Evolutionary conservation across 345 rosid species (phyloP).

Genomic region (Cochlearia excelsa): DNA sequence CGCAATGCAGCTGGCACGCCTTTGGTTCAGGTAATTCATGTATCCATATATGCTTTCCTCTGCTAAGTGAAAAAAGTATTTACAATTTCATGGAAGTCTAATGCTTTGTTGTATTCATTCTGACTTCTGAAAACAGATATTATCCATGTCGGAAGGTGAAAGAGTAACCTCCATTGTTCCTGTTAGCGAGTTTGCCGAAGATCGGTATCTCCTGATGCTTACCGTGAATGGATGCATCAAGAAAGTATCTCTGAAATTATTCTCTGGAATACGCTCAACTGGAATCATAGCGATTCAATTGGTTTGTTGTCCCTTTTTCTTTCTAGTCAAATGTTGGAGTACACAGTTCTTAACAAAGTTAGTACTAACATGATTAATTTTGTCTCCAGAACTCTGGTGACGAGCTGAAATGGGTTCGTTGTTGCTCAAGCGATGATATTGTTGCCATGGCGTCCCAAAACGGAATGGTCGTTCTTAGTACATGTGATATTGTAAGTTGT

Average conservation of each 20-base stretch:
- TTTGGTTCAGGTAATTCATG: conserved; percentile 65
- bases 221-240: conserved; percentile 94
- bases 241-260: conserved; percentile 76
- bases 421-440: conserved; percentile 82
- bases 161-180: conserved; percentile 95
- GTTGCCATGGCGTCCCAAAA: conserved; percentile 96
- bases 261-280: conserved; percentile 87
- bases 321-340: conserved; percentile 5
- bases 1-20: conserved; percentile 94
- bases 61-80: neutral
- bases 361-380: conserved; percentile 6
- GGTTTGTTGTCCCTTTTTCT: conserved; percentile 48
- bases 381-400: conserved; percentile 80
- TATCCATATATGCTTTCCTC: conserved; percentile 7
- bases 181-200: conserved; percentile 74
- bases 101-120: conserved; percentile 2
- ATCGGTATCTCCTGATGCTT: conserved; percentile 87
- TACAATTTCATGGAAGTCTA: conserved; percentile 20
- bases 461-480: conserved; percentile 84
- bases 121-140: conserved; percentile 50
- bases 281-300: conserved; percentile 96
- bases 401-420: conserved; percentile 88
- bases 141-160: conserved; percentile 87
- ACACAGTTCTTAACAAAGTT: neutral
- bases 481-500: conserved; percentile 67